Base-by-base conservation (phyloP, 805 yeast species). In the Spathaspora boniae region DNA sequence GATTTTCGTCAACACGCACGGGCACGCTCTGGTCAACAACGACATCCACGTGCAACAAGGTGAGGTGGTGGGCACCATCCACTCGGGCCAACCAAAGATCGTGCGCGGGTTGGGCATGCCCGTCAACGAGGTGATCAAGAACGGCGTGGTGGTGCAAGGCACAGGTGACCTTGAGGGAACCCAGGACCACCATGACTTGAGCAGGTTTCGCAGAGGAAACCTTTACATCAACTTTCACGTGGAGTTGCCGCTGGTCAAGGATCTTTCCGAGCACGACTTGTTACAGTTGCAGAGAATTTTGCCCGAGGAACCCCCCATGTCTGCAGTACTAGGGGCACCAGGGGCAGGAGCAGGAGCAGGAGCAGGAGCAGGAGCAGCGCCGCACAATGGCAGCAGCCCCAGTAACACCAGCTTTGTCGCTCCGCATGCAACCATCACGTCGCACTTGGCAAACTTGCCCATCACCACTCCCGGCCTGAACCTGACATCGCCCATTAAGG, bases 81-180 rank as follows among this genome's bases (percentile, higher is more conserved):
- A 63, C 18, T 72, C 77, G 3, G 73, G 71, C 12, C 54, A 65
- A 5, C 59, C 76, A 9, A 78, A 76, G 43, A 52, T 70, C 14
- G 60, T 76, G 3, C 61, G 62, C 37, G 74, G 73, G 1, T 53
- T 61, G 31, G 89, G 89, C 5, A 80, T 81, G 86, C 88, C 89
- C 9, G 63, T 70, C 23, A 46, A 53, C 33, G 48, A 47, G 16
- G 38, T 43, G 3, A 37, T 46, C n/a, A 40, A 31, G 2, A 51
- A 55, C 23, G 65, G 63, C 3, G 44, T 47, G 18, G 54, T 47
- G 33, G 46, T 40, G 30, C 65, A 65, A 27, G 49, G 46, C 2
- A 32, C 42, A 8, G 42, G 38, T 4, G 44, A 45, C 6, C 34
- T 40, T 0, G 40, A 48, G 9, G 46, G 45, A n/a, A 30, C 32